Evolutionary conservation across 768 basidiomycete genomes (phyloP), one percentile per base, ranked within the genome.

Genomic region (Trametes meyenii): DNA sequence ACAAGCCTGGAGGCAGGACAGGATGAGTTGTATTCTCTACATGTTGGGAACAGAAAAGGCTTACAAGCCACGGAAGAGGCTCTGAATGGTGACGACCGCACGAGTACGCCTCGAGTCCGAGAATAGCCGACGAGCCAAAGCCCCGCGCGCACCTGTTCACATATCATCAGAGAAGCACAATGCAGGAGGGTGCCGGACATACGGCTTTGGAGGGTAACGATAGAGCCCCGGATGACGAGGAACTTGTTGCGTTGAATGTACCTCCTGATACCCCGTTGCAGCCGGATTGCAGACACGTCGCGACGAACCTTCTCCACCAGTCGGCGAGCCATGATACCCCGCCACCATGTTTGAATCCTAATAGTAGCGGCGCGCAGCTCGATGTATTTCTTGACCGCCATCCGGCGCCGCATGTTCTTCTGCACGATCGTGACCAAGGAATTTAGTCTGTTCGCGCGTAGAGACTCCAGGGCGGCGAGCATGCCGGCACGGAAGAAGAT

Each of bases 401-500:
- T 83, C 48, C 85, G 83, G 54, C 96, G 81, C 50, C 91, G 85
- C 81, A 98, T 89, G 75, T 98, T 98, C 85, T 98, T 98, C 79
- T 98, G 97, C 2, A 99, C 90, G 53, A 97, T 85, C 13, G 95
- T 97, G 62, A 96, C 94, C 77, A 99, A 85, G 21, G 87, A 80
- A 71, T 96, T 96, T 55, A 98, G 83, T 61, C 92, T 83, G 62
- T 91, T 87, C 7, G 94, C 88, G 42, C 97, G 91, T 57, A 96
- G 81, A 16, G 92, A 86, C 76, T 99, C 97, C 46, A 99, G 82
- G 6, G 91, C 90, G 26, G 97, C 96, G 57, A 99, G 88, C 94
- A 98, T 98, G 65, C 97, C 97, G 13, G 97, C 96, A 62, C 97
- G 87, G 84, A 99, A 98, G 79, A 99, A 99, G 67, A 99, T 98